phyloP scores from a whole-genome alignment of 352 stramenopile species.

The Globisporangium echinulatum region DNA sequence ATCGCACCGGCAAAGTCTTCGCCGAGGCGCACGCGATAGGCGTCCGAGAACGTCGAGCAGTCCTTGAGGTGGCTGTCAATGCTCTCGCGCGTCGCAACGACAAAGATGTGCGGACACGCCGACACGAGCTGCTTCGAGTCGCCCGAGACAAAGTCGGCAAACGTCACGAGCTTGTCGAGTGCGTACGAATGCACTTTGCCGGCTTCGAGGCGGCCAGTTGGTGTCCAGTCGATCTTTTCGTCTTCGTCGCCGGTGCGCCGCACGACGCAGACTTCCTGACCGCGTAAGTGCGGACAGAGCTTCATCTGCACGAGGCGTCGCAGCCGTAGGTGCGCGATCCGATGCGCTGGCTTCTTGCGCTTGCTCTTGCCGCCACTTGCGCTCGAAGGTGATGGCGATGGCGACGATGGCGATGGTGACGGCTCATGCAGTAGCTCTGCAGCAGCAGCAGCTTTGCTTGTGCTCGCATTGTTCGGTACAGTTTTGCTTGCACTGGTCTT shows the following conservation, averaged over 20 bases:
- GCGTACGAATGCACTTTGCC: slow-evolving; percentile 51
- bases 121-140: slow-evolving; percentile 39
- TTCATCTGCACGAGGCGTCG: slow-evolving; percentile 64
- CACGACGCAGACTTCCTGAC: slow-evolving; percentile 49
- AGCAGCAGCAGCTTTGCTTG: neutral
- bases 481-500: neutral
- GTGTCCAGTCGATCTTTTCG: slow-evolving; percentile 20
- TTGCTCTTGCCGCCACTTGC: slow-evolving; percentile 17
- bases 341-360: slow-evolving; percentile 21
- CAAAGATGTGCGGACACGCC: slow-evolving; percentile 63
- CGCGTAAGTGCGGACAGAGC: slow-evolving; percentile 60
- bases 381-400: slow-evolving; percentile 14
- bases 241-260: slow-evolving; percentile 9
- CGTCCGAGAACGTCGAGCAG: slow-evolving; percentile 60
- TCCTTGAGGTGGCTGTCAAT: slow-evolving; percentile 69
- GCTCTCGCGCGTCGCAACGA: slow-evolving; percentile 44
- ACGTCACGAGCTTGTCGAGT: slow-evolving; percentile 41
- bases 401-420: slow-evolving; percentile 10
- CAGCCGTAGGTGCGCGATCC: slow-evolving; percentile 41
- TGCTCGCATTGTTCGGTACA: neutral
- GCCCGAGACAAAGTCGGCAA: slow-evolving; percentile 53
- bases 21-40: slow-evolving; percentile 33
- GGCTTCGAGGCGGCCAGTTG: slow-evolving; percentile 45
- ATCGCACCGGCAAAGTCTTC: slow-evolving; percentile 23
- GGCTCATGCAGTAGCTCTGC: neutral